phyloP scores from a whole-genome alignment of 495 filamentous ascomycete genomes.

The Xylaria scruposa region DNA sequence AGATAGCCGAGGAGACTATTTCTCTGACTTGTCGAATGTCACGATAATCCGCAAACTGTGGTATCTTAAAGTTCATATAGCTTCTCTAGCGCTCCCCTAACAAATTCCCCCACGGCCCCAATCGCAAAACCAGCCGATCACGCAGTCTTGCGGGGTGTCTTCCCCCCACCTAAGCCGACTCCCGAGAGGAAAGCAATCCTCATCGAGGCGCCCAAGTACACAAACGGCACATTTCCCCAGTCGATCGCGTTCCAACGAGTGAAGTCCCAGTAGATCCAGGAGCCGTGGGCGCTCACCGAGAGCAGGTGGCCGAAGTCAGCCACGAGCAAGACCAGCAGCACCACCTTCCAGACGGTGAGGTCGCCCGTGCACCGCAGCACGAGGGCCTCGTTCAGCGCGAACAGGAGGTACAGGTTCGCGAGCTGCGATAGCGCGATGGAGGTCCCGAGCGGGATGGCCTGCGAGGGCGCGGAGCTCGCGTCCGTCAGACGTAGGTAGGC shows the following conservation, averaged over 20 bases:
- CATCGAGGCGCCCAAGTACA: constrained; percentile 64
- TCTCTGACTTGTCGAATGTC: background rate
- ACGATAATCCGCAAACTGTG: background rate
- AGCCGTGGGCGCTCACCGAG: constrained; percentile 57
- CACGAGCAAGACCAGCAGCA: constrained; percentile 66
- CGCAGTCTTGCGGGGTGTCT: constrained; percentile 20
- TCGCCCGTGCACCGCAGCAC: constrained; percentile 68
- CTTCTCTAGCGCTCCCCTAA: background rate
- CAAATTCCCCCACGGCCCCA: background rate
- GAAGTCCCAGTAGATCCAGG: constrained; percentile 62
- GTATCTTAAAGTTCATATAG: background rate
- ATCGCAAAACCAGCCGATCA: constrained; percentile 11
- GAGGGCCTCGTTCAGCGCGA: constrained; percentile 73
- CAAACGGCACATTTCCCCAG: constrained; percentile 68
- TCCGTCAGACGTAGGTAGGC: constrained; percentile 67
- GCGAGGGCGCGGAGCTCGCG: constrained; percentile 49
- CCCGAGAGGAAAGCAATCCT: constrained; percentile 62
- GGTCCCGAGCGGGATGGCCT: constrained; percentile 48
- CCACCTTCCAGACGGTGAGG: constrained; percentile 66
- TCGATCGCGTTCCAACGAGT: constrained; percentile 68
- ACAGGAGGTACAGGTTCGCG: constrained; percentile 69
- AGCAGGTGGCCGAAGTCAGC: constrained; percentile 74
- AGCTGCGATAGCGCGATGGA: constrained; percentile 67
- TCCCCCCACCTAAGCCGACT: constrained; percentile 49
- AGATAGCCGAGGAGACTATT: background rate